A percentile compares a stretch with the other conserved stretches of the same genome.
Conservation (phyloP, 345 rosid species). For the Camelina hispida region DNA sequence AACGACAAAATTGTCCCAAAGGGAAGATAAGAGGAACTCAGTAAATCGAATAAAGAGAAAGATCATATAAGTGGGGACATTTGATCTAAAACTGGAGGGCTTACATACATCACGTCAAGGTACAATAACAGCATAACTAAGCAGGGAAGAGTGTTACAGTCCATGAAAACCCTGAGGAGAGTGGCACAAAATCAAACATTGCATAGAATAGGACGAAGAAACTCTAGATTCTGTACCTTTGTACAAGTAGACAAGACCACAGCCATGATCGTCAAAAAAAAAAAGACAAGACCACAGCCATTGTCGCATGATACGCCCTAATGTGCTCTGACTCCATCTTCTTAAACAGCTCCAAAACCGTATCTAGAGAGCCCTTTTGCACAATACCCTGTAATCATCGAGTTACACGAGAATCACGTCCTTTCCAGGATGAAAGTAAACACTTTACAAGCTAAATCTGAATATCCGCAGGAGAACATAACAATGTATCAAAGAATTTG, state of each 20-base stretch:
- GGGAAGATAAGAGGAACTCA: background rate
- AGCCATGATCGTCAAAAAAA: slow-evolving; percentile 44
- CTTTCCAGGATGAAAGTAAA: slow-evolving; percentile 51
- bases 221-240: slow-evolving; percentile 58
- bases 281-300: slow-evolving; percentile 58
- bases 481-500: slow-evolving; percentile 62
- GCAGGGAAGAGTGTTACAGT: slow-evolving; percentile 7
- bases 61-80: background rate
- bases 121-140: slow-evolving; percentile 10
- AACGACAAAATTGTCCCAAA: background rate
- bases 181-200: slow-evolving; percentile 3
- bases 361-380: slow-evolving; percentile 54
- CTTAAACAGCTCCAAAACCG: slow-evolving; percentile 57
- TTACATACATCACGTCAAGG: slow-evolving; percentile 26
- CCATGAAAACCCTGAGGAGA: slow-evolving; percentile 2
- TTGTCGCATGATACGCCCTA: slow-evolving; percentile 64
- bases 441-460: slow-evolving; percentile 55
- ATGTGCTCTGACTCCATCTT: slow-evolving; percentile 52
- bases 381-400: slow-evolving; percentile 66
- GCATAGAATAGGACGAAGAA: slow-evolving; percentile 29
- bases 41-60: slow-evolving; percentile 6
- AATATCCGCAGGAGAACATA: slow-evolving; percentile 57
- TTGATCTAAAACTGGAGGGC: slow-evolving; percentile 19
- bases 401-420: slow-evolving; percentile 72
- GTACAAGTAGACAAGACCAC: slow-evolving; percentile 62